Conservation (phyloP, 345 rosid species). For the Murraya koenigii region DNA sequence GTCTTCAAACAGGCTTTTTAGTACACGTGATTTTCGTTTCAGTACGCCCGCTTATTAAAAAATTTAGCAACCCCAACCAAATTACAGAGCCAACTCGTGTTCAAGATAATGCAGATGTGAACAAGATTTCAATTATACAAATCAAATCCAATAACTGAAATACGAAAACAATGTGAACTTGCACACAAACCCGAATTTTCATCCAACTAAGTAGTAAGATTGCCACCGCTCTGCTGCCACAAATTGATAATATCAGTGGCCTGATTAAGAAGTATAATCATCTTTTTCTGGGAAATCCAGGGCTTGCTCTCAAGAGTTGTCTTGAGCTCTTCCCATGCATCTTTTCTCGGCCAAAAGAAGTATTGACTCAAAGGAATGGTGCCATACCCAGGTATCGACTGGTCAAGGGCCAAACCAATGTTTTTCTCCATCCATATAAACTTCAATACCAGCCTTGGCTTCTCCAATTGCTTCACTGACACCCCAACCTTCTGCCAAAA, state of each 20-base stretch:
- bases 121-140: background rate
- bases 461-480: constrained; percentile 45
- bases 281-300: constrained; percentile 79
- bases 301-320: constrained; percentile 69
- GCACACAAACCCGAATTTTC: background rate
- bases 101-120: background rate
- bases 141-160: background rate
- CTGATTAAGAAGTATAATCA: constrained; percentile 79
- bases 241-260: constrained; percentile 84
- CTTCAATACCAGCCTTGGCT: constrained; percentile 65
- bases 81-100: background rate
- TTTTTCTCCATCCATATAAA: constrained; percentile 92
- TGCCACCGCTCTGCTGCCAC: constrained; percentile 90
- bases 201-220: constrained; percentile 31
- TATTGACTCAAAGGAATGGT: constrained; percentile 73
- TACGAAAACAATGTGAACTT: background rate
- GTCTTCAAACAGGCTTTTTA: background rate
- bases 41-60: background rate
- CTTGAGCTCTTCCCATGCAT: constrained; percentile 89
- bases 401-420: constrained; percentile 72
- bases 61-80: background rate
- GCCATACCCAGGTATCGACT: constrained; percentile 69
- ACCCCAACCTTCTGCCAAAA: constrained; percentile 36
- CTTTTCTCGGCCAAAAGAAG: constrained; percentile 80
- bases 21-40: background rate